These are phyloP conservation scores for Penicillium atrosanguineum DNA, from an alignment of 495 filamentous ascomycete genomes.

Conservation along the genomic window DNA sequence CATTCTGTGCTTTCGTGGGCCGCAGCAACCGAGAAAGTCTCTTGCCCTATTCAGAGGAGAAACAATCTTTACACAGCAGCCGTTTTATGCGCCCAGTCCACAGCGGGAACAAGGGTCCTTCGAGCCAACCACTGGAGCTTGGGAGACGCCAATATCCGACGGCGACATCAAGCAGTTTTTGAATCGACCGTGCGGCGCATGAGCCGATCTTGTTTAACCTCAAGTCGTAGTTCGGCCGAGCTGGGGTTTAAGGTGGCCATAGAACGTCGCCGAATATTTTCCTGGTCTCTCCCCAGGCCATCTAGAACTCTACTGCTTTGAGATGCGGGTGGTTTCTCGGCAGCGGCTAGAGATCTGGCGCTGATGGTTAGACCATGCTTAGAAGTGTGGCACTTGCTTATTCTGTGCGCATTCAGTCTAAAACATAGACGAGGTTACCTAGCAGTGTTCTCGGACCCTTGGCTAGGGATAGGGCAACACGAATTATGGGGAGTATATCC, in stretches of 20 bases:
- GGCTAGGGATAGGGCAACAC: not conserved
- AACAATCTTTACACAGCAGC: constrained; percentile 16
- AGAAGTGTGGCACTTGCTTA: constrained; percentile 14
- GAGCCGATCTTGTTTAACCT: constrained; percentile 16
- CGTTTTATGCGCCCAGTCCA: constrained; percentile 11
- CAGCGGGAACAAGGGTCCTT: constrained; percentile 9
- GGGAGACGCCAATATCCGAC: constrained; percentile 18
- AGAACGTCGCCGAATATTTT: constrained; percentile 24
- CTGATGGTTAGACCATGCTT: constrained; percentile 24
- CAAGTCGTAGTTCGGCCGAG: constrained; percentile 7
- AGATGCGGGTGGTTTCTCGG: constrained; percentile 5
- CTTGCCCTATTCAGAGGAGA: constrained; percentile 16
- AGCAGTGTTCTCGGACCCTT: constrained; percentile 8
- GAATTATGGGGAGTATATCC: constrained; percentile 5
- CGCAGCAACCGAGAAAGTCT: constrained; percentile 1
- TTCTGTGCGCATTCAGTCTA: constrained; percentile 12
- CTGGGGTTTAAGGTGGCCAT: not conserved
- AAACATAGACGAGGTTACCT: constrained; percentile 16
- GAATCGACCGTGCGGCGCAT: constrained; percentile 12
- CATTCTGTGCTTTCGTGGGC: constrained; percentile 10
- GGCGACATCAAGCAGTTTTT: constrained; percentile 19
- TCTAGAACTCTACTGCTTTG: constrained; percentile 17
- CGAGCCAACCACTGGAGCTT: constrained; percentile 16
- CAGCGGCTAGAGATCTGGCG: constrained; percentile 16
- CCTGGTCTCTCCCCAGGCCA: constrained; percentile 1